These are phyloP conservation scores for Oryza rufipogon DNA, from an alignment of 176 grass and related monocot species.

Conservation along the genomic window DNA sequence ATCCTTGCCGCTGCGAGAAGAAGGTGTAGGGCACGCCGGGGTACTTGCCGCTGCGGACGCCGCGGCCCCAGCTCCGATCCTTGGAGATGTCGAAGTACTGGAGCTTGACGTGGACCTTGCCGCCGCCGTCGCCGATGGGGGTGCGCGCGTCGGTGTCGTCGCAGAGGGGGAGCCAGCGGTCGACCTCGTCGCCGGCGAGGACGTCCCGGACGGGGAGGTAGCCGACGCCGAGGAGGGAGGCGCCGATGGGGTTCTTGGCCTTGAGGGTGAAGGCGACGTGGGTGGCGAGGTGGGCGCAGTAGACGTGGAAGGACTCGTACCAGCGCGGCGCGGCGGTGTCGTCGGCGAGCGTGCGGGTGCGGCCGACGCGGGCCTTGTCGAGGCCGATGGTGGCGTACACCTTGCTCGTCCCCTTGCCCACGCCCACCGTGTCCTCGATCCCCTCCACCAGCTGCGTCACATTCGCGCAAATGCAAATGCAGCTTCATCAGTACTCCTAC, in stretches of 20 bases:
- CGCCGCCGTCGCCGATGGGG: constrained; percentile 29
- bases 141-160: constrained; percentile 27
- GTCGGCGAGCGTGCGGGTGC: constrained; percentile 52
- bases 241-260: constrained; percentile 47
- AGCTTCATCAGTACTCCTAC: no score
- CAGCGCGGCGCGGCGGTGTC: constrained; percentile 52
- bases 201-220: constrained; percentile 58
- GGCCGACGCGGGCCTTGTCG: constrained; percentile 58
- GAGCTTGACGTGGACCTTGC: constrained; percentile 59
- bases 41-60: constrained; percentile 50
- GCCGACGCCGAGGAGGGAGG: constrained; percentile 49
- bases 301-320: constrained; percentile 75
- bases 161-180: constrained; percentile 54
- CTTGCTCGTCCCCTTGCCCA: constrained; percentile 55
- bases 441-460: constrained; percentile 56
- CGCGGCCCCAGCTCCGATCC: constrained; percentile 51
- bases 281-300: constrained; percentile 70
- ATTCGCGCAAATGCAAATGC: no score
- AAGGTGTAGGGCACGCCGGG: constrained; percentile 74
- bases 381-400: constrained; percentile 62
- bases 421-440: constrained; percentile 64
- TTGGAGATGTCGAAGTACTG: constrained; percentile 61
- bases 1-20: constrained; percentile 61
- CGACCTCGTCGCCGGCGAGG: constrained; percentile 38
- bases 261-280: constrained; percentile 67